Evolutionary conservation across 495 filamentous ascomycete species (phyloP), one percentile per base, ranked within the genome.

Genomic region (Xeromyces bisporus): DNA sequence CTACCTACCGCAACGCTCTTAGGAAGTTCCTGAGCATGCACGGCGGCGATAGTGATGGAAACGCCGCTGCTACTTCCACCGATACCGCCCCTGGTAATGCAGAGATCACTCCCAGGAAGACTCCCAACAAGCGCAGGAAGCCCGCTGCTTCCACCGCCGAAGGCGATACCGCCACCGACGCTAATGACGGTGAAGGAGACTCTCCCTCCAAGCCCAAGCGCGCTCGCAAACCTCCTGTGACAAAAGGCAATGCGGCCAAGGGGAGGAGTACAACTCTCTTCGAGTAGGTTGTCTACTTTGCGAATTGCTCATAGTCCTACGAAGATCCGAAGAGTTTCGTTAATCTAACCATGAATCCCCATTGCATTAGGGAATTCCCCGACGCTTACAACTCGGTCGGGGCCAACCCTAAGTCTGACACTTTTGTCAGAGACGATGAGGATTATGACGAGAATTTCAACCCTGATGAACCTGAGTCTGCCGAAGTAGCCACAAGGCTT

Each of bases 1-100:
- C 43, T 15, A 23, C 35, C 7, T 63, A 46, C 20, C 33, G 34
- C 23, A 35, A 29, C 15, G 38, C 48, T 6, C 51, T 42, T 15
- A 47, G 45, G 30, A 53, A 51, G 28, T 35, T 57, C 21, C 6
- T 34, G 0, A 30, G 41, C 1, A 3, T 17, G 5, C 27, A 33
- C 31, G 6, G 15, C 3, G 34, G 26, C 6, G 14, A 12, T 11
- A 30, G 30, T 1, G 28, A 28, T 12, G 26, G 21, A n/a, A 21
- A 11, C 7, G 13, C 33, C 30, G 26, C 23, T 11, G 14, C 26
- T 7, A 6, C 24, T 6, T 14, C 29, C 6, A 31, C 10, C 14
- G 18, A 28, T 23, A 23, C 21, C 17, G 6, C 30, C 21, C 15
- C 35, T 14, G 31, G 10, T 6, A 18, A 27, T 14, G 11, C 31